Evolutionary conservation across 495 filamentous ascomycete species (phyloP).

Genomic region (Annulohypoxylon bovei): DNA sequence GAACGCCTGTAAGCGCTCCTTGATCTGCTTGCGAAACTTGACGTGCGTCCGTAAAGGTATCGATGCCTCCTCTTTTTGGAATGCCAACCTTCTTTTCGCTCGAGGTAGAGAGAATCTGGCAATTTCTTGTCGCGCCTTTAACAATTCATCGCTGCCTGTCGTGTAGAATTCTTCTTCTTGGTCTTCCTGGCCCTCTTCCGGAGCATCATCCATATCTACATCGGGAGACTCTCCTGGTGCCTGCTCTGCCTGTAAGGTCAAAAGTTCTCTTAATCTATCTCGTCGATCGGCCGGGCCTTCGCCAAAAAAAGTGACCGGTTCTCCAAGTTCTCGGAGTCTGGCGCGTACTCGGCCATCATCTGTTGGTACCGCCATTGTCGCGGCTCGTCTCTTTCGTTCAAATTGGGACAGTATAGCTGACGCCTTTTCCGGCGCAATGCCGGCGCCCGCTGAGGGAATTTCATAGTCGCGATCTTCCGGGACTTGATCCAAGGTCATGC

Average conservation of each 20-base stretch:
- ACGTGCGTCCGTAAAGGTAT: conserved; percentile 89
- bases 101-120: conserved; percentile 86
- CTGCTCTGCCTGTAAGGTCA: conserved; percentile 62
- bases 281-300: conserved; percentile 88
- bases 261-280: conserved; percentile 83
- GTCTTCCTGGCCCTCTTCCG: conserved; percentile 69
- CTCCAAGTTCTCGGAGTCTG: conserved; percentile 81
- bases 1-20: conserved; percentile 82
- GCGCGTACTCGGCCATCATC: conserved; percentile 88
- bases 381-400: conserved; percentile 85
- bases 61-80: conserved; percentile 79
- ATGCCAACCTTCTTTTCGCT: conserved; percentile 77
- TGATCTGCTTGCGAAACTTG: conserved; percentile 87
- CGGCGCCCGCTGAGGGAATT: conserved; percentile 74
- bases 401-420: conserved; percentile 91
- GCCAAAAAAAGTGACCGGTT: conserved; percentile 95
- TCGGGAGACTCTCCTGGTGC: conserved; percentile 68
- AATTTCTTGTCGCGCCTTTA: conserved; percentile 81
- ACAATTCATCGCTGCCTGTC: conserved; percentile 74
- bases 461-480: conserved; percentile 89
- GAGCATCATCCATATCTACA: conserved; percentile 69
- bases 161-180: conserved; percentile 98
- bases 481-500: conserved; percentile 80
- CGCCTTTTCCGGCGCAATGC: conserved; percentile 86
- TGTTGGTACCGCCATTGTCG: conserved; percentile 92